Conservation (phyloP, 2,329 filamentous ascomycete species). For the Macrophomina phaseolina region DNA sequence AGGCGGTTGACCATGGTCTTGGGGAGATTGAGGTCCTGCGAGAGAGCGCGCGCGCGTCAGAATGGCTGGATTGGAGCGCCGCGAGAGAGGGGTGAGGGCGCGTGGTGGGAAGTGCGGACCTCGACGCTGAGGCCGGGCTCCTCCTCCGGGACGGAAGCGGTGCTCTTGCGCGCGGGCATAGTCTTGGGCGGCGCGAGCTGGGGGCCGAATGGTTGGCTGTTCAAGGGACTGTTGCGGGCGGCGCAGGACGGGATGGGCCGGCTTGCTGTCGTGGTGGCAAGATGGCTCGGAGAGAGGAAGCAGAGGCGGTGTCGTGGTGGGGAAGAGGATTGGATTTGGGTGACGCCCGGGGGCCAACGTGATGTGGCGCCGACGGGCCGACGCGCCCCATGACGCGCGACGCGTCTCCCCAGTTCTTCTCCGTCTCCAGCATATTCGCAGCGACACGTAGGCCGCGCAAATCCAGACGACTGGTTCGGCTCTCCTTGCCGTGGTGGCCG, state of each 20-base stretch:
- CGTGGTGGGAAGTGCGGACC: slow-evolving; percentile 35
- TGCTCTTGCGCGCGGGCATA: slow-evolving; percentile 58
- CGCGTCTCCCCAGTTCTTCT: slow-evolving; percentile 5
- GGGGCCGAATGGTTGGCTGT: not conserved
- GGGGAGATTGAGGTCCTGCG: slow-evolving; percentile 74
- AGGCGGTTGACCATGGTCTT: slow-evolving; percentile 82
- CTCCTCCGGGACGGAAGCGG: slow-evolving; percentile 48
- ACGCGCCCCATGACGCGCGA: slow-evolving; percentile 4
- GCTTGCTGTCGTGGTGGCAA: not conserved
- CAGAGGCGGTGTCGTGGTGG: slow-evolving; percentile 19
- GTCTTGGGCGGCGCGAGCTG: slow-evolving; percentile 2
- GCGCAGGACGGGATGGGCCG: no score
- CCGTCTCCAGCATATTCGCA: no score
- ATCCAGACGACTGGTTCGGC: no score
- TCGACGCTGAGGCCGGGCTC: slow-evolving; percentile 52
- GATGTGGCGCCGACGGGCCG: slow-evolving; percentile 1
- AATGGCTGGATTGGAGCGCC: slow-evolving; percentile 22
- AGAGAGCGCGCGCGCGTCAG: slow-evolving; percentile 8
- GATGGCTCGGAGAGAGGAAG: not conserved
- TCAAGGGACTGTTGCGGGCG: not conserved
- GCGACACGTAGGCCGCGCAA: no score
- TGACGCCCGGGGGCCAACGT: not conserved
- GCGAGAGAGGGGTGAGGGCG: not conserved
- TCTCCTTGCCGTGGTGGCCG: no score
- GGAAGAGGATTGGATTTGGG: slow-evolving; percentile 6